Percentiles rank a stretch among this genome's conserved stretches.
phyloP scores from a whole-genome alignment of 495 filamentous ascomycete species.

The Recurvomyces mirabilis region DNA sequence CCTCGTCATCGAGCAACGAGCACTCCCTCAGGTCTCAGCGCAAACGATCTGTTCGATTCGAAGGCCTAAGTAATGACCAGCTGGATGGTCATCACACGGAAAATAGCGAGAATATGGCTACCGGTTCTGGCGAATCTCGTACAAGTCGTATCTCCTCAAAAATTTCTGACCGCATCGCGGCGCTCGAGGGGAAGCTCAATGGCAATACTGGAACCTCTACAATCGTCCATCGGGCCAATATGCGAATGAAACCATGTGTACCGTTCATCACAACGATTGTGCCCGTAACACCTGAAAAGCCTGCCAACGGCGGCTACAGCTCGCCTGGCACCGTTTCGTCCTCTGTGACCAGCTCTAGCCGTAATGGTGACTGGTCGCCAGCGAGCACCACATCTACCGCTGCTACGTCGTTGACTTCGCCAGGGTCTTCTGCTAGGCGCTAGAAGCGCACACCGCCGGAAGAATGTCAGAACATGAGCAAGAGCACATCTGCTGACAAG shows the following conservation, averaged over 20 bases:
- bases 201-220: slow-evolving; percentile 9
- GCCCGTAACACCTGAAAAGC: not conserved
- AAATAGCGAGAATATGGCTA: not conserved
- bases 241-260: slow-evolving; percentile 4
- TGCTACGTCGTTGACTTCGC: slow-evolving; percentile 16
- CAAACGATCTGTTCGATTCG: slow-evolving; percentile 17
- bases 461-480: slow-evolving; percentile 16
- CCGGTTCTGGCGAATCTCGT: not conserved
- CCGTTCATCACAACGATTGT: slow-evolving; percentile 15
- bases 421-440: slow-evolving; percentile 8
- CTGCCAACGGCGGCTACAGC: not conserved
- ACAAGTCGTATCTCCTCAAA: slow-evolving; percentile 9
- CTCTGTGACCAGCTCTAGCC: not conserved
- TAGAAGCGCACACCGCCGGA: slow-evolving; percentile 14
- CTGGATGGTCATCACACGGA: slow-evolving; percentile 11
- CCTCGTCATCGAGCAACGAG: slow-evolving; percentile 6
- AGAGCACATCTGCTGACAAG: slow-evolving; percentile 17
- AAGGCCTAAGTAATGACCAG: slow-evolving; percentile 7
- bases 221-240: slow-evolving; percentile 18
- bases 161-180: slow-evolving; percentile 15
- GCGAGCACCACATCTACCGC: slow-evolving; percentile 16
- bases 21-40: slow-evolving; percentile 4
- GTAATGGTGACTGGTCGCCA: slow-evolving; percentile 11
- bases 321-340: slow-evolving; percentile 14
- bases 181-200: slow-evolving; percentile 11